Base-by-base conservation (phyloP, 2,329 filamentous ascomycete genomes). In the Dactylellina haptotyla region DNA sequence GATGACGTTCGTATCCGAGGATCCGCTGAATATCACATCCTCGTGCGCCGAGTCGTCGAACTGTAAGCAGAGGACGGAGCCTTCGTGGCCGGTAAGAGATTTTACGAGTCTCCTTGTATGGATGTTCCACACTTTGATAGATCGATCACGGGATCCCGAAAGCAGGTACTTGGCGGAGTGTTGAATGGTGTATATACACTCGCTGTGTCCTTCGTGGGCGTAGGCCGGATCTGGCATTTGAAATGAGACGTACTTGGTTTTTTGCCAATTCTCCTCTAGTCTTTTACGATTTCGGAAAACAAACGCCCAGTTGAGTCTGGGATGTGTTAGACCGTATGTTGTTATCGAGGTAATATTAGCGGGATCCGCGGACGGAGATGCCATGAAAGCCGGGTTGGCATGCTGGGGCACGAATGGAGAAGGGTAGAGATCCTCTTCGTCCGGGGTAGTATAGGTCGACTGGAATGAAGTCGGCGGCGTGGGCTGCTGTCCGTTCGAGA, bases 101-200 rank as follows among this genome's bases (percentile, higher is more conserved):
- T 85, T 84, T 16, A 89, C 84, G n/a, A 97, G 83, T 34, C 94
- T 87, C 69, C 90, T 88, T 0, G 90, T 96, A 46, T 91, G 87
- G 76, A 98, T 83, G 80, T 96, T 88, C 95, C 95, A 99, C 54
- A 97, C 89, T 41, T 94, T 88, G 76, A 99, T 87, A 0, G 91
- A 92, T 76, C 87, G 89, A 79, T 99, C 95, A 59, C 95, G 87
- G 78, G 94, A 98, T 14, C 95, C 95, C 79, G 93, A 98, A 54
- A 98, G 94, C 8, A 99, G 85, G 80, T 90, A 95, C 75, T 92
- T 89, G 1, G 89, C 86, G 61, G 90, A 90, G 79, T 94, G 96
- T 80, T 99, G 94, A 59, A 99, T 88, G 1, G 92, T 94, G 81
- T 99, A 99, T 10, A 99, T 93, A 80, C 93, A 98, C 79, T 98